Percentiles rank a stretch among this genome's conserved stretches.
phyloP scores from a whole-genome alignment of 129 eudicot species.

The Helichrysum umbraculigerum region DNA sequence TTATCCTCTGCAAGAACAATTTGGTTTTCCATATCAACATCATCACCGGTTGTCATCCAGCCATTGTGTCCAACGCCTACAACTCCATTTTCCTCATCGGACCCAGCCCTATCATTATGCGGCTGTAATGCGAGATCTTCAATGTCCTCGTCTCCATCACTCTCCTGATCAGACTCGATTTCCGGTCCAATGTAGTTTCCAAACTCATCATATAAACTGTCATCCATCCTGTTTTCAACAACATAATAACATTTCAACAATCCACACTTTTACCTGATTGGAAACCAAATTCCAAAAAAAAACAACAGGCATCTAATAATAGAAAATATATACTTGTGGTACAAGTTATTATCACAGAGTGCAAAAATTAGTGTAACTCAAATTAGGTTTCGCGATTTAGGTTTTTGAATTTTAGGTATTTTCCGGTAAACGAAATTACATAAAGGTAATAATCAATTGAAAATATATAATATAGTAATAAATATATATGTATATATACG shows the following conservation, averaged over 20 bases:
- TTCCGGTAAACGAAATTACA: neutral
- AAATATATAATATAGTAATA: too few species aligned
- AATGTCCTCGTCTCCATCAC: constrained; percentile 74
- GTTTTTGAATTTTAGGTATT: constrained; percentile 7
- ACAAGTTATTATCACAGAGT: neutral
- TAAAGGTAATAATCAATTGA: neutral
- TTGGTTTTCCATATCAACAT: constrained; percentile 85
- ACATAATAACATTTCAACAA: neutral
- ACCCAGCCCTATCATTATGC: constrained; percentile 47
- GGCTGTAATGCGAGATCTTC: constrained; percentile 57
- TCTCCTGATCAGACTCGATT: constrained; percentile 88
- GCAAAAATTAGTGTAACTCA: neutral
- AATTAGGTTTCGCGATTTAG: constrained; percentile 13
- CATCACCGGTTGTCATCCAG: constrained; percentile 63
- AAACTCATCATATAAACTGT: constrained; percentile 92
- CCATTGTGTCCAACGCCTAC: constrained; percentile 66
- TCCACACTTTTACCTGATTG: neutral
- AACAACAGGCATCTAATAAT: neutral
- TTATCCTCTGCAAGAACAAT: constrained; percentile 94
- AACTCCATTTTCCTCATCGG: constrained; percentile 73
- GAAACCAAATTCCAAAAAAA: neutral
- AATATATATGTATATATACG: too few species aligned
- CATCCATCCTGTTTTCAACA: constrained; percentile 62
- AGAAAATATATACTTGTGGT: neutral
- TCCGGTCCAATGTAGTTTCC: constrained; percentile 99